Base-by-base conservation (phyloP, 2,329 filamentous ascomycete species). In the Microcera coccophila region DNA sequence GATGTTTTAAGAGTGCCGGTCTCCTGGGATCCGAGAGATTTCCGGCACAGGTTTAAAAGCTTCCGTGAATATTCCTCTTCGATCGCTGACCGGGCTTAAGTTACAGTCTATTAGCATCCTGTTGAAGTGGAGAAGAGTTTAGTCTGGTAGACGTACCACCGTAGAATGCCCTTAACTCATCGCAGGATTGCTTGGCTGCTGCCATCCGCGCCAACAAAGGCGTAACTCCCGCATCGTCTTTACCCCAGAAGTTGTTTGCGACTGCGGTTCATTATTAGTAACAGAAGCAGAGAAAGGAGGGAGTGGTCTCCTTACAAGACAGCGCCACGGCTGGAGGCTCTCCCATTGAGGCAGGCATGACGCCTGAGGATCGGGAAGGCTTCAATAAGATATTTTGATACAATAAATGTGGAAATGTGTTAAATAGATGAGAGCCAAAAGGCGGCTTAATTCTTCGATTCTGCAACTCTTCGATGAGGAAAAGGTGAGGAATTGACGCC, bases 221-320 rank as follows among this genome's bases (percentile, higher is more conserved):
- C 35, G 78, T 77, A 61, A 98, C 90, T 63, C 93, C 94, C 39
- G 91, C 93, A 75, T 98, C 93, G 66, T 97, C 91, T 75, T 95
- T 97, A 52, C 93, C 93, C 93, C 93, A 98, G 69, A 98, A 98
- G 66, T 98, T 98, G 73, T 98, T 98, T 60, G 93, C 91, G 72
- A 98, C 90, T 90, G 38, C 24, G 32, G 19, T 22, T 36, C 12
- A 36, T 16, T 22, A 38, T 47, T 60, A 40, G 62, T 59, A 20
- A 22, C 5, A 35, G 11, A 10, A 4, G 22, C 12, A 15, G 14
- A 8, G 11, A 36, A 29, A 15, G 11, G 15, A 10, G 33, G 21
- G 19, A 18, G 28, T 10, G 28, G 31, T 32, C 36, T 42, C 42
- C 74, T 60, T 71, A 85, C 82, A 87, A 36, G 83, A 87, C 61